These are phyloP conservation scores for Sporisorium scitamineum DNA, from an alignment of 1,284 basidiomycete species.

Conservation along the genomic window DNA sequence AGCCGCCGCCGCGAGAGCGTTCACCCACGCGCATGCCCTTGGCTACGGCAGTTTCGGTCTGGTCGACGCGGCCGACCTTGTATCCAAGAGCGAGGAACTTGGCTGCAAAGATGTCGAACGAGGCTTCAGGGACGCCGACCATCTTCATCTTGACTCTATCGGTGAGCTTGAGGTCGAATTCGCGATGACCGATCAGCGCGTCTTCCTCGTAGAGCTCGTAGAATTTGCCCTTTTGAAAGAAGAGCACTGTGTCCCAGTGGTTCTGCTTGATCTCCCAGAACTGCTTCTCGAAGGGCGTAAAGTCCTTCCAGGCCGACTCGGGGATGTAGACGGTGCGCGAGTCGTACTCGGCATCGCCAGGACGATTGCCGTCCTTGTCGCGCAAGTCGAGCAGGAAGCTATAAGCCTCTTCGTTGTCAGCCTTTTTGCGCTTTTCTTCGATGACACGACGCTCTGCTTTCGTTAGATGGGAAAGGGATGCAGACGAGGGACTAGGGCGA, in stretches of 20 bases:
- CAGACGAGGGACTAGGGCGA: constrained; percentile 20
- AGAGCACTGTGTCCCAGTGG: constrained; percentile 77
- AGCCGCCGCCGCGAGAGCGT: constrained; percentile 71
- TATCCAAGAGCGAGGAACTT: constrained; percentile 78
- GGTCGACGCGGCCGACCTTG: constrained; percentile 95
- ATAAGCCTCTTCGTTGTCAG: constrained; percentile 83
- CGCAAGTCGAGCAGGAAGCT: constrained; percentile 81
- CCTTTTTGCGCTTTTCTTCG: constrained; percentile 75
- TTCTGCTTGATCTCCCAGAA: constrained; percentile 68
- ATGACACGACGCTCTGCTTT: constrained; percentile 81
- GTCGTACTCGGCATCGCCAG: constrained; percentile 89
- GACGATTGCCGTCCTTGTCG: constrained; percentile 86
- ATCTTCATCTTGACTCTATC: constrained; percentile 93
- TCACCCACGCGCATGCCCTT: constrained; percentile 74
- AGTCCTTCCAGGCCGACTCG: constrained; percentile 80
- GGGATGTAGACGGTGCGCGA: constrained; percentile 89
- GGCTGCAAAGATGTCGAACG: constrained; percentile 77
- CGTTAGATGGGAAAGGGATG: constrained; percentile 77
- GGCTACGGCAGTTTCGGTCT: constrained; percentile 88
- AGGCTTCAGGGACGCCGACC: constrained; percentile 95
- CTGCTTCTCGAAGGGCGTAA: constrained; percentile 92
- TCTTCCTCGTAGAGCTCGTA: constrained; percentile 69
- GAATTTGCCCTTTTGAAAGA: constrained; percentile 90
- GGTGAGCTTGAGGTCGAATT: constrained; percentile 74
- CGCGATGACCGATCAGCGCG: constrained; percentile 69